These are phyloP conservation scores for Ganoderma leucocontextum DNA, from an alignment of 1,284 basidiomycete species.

Conservation along the genomic window DNA sequence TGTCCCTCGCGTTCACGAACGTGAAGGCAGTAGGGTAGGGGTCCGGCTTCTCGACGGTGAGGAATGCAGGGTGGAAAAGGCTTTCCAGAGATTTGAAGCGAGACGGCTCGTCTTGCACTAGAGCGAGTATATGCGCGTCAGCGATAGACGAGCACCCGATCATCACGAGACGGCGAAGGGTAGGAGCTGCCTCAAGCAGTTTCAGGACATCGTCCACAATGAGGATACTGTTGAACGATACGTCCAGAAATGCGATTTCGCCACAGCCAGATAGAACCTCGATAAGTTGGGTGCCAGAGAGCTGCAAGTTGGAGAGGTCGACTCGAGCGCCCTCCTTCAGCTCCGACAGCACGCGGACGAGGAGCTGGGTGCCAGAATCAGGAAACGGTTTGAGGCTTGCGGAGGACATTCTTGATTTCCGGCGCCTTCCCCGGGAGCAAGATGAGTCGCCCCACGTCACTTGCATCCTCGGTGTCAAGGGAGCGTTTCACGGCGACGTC, in stretches of 20 bases:
- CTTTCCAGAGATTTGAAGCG: conserved; percentile 40
- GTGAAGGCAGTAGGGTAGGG: conserved; percentile 19
- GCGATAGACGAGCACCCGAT: conserved; percentile 38
- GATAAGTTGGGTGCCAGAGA: conserved; percentile 35
- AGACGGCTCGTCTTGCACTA: conserved; percentile 34
- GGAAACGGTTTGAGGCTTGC: conserved; percentile 35
- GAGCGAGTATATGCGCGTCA: conserved; percentile 32
- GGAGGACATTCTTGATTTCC: conserved; percentile 32
- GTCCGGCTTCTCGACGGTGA: conserved; percentile 12
- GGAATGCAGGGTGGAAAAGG: conserved; percentile 39
- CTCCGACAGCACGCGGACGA: conserved; percentile 30
- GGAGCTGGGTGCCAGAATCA: conserved; percentile 33
- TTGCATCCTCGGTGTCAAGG: conserved; percentile 35
- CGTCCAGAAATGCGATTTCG: conserved; percentile 36
- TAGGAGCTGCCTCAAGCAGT: conserved; percentile 31
- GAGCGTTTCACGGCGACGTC: conserved; percentile 37
- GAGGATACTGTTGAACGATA: conserved; percentile 37
- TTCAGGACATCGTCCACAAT: conserved; percentile 30
- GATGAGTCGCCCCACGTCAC: conserved; percentile 38
- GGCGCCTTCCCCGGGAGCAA: conserved; percentile 38
- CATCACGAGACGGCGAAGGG: conserved; percentile 39
- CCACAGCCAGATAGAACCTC: conserved; percentile 25
- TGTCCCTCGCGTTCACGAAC: neutral
- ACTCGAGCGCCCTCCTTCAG: conserved; percentile 20
- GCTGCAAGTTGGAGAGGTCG: conserved; percentile 38